These are phyloP conservation scores for Plasmodium inui DNA, from an alignment of 169 alveolate species.

Conservation along the genomic window DNA sequence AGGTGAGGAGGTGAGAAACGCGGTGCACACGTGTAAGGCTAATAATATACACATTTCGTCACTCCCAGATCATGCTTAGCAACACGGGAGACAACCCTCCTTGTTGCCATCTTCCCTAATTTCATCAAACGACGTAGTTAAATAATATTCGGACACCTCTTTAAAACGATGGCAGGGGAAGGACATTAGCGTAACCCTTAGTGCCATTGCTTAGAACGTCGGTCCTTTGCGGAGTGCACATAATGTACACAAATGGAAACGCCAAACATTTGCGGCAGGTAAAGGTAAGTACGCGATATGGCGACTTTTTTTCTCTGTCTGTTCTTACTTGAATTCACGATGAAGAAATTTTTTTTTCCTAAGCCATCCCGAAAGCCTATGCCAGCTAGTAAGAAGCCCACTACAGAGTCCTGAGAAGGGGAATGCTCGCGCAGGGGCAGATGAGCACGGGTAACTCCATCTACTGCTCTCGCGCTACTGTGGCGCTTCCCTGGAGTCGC, in stretches of 20 bases:
- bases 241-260: not conserved
- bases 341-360: slow-evolving; percentile 82
- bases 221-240: not conserved
- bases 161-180: not conserved
- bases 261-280: not conserved
- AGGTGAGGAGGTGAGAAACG: not conserved
- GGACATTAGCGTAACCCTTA: not conserved
- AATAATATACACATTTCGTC: not conserved
- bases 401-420: slow-evolving; percentile 83
- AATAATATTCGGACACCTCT: not conserved
- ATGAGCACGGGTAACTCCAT: not conserved
- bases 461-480: not conserved
- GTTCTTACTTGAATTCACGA: slow-evolving; percentile 81
- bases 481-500: not conserved
- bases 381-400: slow-evolving; percentile 85
- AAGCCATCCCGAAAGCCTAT: slow-evolving; percentile 84
- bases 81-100: not conserved
- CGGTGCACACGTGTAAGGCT: not conserved
- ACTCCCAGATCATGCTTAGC: too few relatives aligned
- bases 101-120: not conserved
- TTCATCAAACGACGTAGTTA: not conserved
- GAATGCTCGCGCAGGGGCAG: not conserved
- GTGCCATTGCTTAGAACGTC: not conserved
- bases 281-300: not conserved
- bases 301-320: not conserved